These are phyloP conservation scores for Dalbergia oliveri DNA, from an alignment of 306 rosid species.

Conservation along the genomic window DNA sequence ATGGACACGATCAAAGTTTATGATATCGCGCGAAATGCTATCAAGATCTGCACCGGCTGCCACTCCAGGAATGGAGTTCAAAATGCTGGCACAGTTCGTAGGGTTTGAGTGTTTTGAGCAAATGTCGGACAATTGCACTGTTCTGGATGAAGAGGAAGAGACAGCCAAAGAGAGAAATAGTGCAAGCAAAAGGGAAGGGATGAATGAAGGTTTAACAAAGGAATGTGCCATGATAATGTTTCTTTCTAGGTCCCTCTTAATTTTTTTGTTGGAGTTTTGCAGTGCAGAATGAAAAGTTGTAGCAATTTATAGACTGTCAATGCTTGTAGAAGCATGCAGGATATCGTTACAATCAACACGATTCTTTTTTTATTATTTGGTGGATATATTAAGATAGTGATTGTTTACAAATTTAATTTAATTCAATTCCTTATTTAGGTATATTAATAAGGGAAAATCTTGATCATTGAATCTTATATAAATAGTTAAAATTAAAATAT, in stretches of 20 bases:
- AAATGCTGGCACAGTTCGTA: not conserved
- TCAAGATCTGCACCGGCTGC: not conserved
- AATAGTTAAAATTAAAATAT: too few species aligned
- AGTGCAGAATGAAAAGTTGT: too few species aligned
- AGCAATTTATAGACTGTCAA: not conserved
- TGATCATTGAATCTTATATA: too few species aligned
- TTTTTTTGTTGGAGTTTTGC: not conserved
- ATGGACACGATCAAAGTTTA: conserved; percentile 9
- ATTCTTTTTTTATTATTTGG: too few species aligned
- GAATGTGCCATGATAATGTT: not conserved
- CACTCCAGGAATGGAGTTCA: conserved; percentile 27
- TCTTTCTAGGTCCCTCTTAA: too few species aligned
- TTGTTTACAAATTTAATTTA: too few species aligned
- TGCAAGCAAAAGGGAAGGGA: not conserved
- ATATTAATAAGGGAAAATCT: not conserved
- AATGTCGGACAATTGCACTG: conserved; percentile 2
- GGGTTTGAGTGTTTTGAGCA: conserved; percentile 39
- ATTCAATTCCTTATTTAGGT: not conserved
- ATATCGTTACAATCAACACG: too few species aligned
- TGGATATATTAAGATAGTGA: not conserved
- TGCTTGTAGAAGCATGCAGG: not conserved
- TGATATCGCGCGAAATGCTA: not conserved
- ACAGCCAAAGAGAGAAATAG: conserved; percentile 18
- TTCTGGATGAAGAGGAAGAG: not conserved
- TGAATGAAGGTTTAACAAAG: not conserved